Percentiles rank a stretch among this genome's conserved stretches.
Conservation (phyloP, 225 moss, liverwort and hornwort genomes). For the Asterella californica region DNA sequence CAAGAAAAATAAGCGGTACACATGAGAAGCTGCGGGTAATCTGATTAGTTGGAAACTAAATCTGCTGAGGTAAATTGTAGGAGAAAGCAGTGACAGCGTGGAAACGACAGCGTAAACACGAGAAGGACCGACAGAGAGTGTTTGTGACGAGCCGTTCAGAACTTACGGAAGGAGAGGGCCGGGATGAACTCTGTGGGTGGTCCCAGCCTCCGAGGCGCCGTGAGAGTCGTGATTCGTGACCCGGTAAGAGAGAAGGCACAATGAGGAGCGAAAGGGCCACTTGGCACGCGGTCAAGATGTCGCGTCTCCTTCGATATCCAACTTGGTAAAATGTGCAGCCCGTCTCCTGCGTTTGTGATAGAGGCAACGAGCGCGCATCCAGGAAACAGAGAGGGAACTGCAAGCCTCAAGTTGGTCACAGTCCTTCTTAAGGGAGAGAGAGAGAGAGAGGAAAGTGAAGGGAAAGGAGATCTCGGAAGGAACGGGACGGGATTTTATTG, state of each 20-base stretch:
- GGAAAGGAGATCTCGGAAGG: not conserved
- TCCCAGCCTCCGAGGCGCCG: not conserved
- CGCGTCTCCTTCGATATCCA: not conserved
- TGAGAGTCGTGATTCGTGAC: not conserved
- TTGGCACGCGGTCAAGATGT: constrained; percentile 12
- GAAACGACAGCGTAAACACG: no score
- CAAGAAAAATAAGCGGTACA: no score
- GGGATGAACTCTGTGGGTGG: not conserved
- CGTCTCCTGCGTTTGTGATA: not conserved
- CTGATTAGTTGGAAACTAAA: no score
- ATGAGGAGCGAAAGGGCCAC: not conserved
- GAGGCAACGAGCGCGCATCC: not conserved
- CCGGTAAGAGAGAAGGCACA: not conserved
- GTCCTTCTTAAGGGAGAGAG: not conserved
- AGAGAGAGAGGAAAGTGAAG: not conserved
- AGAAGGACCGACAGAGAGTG: not conserved
- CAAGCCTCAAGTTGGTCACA: no score
- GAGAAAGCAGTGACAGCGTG: no score
- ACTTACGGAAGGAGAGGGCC: not conserved
- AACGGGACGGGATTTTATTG: no score
- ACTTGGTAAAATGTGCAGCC: not conserved
- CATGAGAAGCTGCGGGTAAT: no score
- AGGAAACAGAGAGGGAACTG: not conserved
- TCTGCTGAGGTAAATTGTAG: no score
- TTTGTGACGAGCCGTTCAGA: not conserved